These are phyloP conservation scores for Vicia sativa DNA, from an alignment of 306 rosid genomes.

Conservation along the genomic window DNA sequence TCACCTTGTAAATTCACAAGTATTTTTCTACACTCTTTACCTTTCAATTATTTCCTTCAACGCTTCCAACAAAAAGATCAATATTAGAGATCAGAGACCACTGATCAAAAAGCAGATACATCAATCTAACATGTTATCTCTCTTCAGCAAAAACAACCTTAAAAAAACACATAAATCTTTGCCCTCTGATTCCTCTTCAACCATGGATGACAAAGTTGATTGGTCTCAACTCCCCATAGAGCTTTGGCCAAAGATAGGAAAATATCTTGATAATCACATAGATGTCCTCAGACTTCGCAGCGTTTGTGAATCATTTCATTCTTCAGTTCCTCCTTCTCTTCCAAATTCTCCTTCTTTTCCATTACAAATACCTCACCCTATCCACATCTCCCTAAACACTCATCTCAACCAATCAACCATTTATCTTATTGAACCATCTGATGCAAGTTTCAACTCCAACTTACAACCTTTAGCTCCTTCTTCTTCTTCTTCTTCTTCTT, in stretches of 20 bases:
- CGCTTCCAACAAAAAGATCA: neutral
- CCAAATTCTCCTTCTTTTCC: conserved; percentile 43
- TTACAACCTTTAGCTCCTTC: conserved; percentile 15
- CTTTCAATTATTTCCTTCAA: neutral
- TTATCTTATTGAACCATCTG: conserved; percentile 40
- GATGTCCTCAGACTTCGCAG: conserved; percentile 63
- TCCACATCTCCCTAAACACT: neutral
- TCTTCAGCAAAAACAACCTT: neutral
- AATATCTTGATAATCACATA: conserved; percentile 40
- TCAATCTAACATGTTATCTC: neutral
- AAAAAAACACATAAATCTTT: neutral
- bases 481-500: conserved; percentile 27
- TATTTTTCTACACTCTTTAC: neutral
- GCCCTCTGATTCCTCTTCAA: neutral
- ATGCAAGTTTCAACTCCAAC: neutral
- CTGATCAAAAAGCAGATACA: neutral
- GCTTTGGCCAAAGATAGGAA: conserved; percentile 52
- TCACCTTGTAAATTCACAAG: neutral
- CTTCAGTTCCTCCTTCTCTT: conserved; percentile 43
- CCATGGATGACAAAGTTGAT: conserved; percentile 33
- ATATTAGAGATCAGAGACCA: neutral
- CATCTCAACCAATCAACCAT: conserved; percentile 38
- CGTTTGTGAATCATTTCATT: conserved; percentile 49
- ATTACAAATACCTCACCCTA: conserved; percentile 39
- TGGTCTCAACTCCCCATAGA: conserved; percentile 64